Evolutionary conservation across 441 rosid genomes (phyloP).

Genomic region (Gossypium laxum): DNA sequence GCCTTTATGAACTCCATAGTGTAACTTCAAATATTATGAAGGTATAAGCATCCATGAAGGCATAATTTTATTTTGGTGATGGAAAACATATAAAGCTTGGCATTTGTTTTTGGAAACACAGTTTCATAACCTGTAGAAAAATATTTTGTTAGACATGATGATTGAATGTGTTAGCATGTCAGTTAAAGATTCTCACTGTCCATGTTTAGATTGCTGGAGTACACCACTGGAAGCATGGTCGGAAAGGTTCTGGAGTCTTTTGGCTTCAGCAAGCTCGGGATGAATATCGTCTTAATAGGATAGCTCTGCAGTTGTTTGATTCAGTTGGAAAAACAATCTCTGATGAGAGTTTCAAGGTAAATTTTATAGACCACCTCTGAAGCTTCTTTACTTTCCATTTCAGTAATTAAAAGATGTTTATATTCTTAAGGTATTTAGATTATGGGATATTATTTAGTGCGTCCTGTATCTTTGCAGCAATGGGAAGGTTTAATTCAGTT

Average conservation of each 20-base stretch:
- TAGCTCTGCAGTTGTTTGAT: slow-evolving; percentile 78
- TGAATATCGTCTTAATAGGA: slow-evolving; percentile 58
- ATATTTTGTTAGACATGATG: background rate
- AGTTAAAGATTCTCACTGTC: slow-evolving; percentile 14
- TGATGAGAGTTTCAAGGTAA: slow-evolving; percentile 82
- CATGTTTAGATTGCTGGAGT: slow-evolving; percentile 66
- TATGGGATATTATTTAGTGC: background rate
- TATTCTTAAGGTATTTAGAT: background rate
- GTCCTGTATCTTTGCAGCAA: slow-evolving; percentile 43
- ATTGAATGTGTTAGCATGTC: background rate
- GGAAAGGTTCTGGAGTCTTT: slow-evolving; percentile 70
- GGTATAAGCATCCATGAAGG: slow-evolving; percentile 31
- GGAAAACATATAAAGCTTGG: background rate
- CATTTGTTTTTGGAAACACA: background rate
- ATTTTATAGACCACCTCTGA: background rate
- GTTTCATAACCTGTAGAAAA: background rate
- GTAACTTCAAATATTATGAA: slow-evolving; percentile 69
- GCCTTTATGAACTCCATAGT: slow-evolving; percentile 56
- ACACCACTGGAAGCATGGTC: slow-evolving; percentile 91
- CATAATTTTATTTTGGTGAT: slow-evolving; percentile 2
- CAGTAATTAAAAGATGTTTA: background rate
- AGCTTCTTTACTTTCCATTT: slow-evolving; percentile 4
- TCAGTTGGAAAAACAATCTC: slow-evolving; percentile 86
- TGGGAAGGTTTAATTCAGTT: slow-evolving; percentile 88
- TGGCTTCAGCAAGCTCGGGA: slow-evolving; percentile 92